phyloP scores from a whole-genome alignment of 2,329 filamentous ascomycete genomes.

The Xylaria sp. region DNA sequence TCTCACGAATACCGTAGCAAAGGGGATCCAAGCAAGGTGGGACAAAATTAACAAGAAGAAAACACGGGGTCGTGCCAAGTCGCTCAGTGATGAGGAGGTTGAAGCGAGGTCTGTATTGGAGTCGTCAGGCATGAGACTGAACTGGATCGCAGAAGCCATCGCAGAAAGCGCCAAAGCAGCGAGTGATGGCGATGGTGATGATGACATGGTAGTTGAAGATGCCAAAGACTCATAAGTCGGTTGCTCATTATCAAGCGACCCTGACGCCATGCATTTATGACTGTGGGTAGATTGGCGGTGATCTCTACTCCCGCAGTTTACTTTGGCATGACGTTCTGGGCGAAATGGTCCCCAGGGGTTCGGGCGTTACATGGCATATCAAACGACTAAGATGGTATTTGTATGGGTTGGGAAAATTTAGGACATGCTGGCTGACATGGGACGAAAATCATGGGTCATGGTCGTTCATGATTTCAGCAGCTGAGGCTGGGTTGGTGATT shows the following conservation, averaged over 20 bases:
- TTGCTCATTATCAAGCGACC: background rate
- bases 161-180: conserved; percentile 19
- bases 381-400: background rate
- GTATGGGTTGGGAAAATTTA: background rate
- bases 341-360: background rate
- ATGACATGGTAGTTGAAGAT: conserved; percentile 19
- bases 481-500: background rate
- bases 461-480: background rate
- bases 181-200: conserved; percentile 10
- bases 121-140: conserved; percentile 41
- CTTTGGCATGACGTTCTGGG: background rate
- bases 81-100: conserved; percentile 34
- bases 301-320: background rate
- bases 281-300: background rate
- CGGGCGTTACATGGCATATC: background rate
- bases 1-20: conserved; percentile 39
- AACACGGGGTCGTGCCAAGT: conserved; percentile 19
- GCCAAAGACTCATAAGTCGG: conserved; percentile 12
- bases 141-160: conserved; percentile 36
- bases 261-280: background rate
- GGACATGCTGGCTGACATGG: background rate
- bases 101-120: conserved; percentile 41
- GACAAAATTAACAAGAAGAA: conserved; percentile 42
- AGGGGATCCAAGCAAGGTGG: conserved; percentile 45
- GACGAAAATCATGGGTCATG: background rate